Conservation (phyloP, 805 yeast species). For the Zygoascus flipseniorum region DNA sequence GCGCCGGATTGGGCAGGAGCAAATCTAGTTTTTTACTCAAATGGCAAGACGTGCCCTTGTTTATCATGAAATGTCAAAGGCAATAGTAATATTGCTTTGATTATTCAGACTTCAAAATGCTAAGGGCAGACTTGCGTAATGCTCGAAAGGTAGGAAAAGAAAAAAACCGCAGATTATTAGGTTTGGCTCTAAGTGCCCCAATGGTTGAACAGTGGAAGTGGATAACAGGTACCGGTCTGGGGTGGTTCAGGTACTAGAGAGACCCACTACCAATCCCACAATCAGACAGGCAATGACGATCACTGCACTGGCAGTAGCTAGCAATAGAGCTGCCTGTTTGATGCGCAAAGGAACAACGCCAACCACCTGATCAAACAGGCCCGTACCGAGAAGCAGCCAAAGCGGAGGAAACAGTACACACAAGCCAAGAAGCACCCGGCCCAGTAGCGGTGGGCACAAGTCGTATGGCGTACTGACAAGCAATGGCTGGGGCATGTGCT, state of each 20-base stretch:
- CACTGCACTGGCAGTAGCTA: slow-evolving; percentile 21
- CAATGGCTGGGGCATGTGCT: background rate
- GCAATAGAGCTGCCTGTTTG: slow-evolving; percentile 25
- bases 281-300: slow-evolving; percentile 35
- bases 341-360: slow-evolving; percentile 26
- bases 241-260: slow-evolving; percentile 14
- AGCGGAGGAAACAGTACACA: slow-evolving; percentile 30
- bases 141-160: background rate
- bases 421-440: background rate
- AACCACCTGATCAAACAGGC: slow-evolving; percentile 26
- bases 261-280: slow-evolving; percentile 41
- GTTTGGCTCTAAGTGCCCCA: background rate
- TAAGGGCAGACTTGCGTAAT: background rate
- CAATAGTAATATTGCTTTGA: no score
- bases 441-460: background rate
- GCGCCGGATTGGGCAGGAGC: no score
- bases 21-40: background rate
- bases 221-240: background rate
- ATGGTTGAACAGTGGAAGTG: background rate
- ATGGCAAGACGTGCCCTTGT: background rate
- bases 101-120: no score
- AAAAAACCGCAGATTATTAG: background rate
- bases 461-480: background rate
- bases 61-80: background rate
- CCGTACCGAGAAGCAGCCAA: slow-evolving; percentile 32